These are phyloP conservation scores for Boletus huronensis DNA, from an alignment of 768 basidiomycete genomes.

Conservation along the genomic window DNA sequence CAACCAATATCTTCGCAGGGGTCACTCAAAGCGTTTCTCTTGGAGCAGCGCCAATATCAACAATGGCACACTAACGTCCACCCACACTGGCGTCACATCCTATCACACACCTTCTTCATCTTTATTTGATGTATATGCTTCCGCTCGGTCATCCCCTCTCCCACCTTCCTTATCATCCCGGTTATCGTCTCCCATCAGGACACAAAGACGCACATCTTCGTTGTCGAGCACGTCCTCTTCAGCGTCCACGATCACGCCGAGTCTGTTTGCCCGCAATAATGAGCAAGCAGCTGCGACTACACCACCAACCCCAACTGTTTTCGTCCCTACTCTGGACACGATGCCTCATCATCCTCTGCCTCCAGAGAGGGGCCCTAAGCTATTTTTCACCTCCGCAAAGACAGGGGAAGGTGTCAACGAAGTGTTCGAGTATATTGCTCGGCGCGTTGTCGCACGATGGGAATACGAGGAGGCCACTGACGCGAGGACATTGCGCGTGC, in stretches of 20 bases:
- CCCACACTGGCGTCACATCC: conserved; percentile 54
- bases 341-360: conserved; percentile 13
- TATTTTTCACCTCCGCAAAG: conserved; percentile 78
- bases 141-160: conserved; percentile 59
- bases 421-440: conserved; percentile 75
- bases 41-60: conserved; percentile 40
- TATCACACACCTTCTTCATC: conserved; percentile 82
- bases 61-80: conserved; percentile 53
- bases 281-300: conserved; percentile 19
- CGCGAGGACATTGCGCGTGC: conserved; percentile 39
- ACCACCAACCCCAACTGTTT: conserved; percentile 16
- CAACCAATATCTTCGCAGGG: conserved; percentile 22
- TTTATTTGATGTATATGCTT: conserved; percentile 58
- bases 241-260: conserved; percentile 57
- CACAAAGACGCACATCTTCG: conserved; percentile 39
- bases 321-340: conserved; percentile 9
- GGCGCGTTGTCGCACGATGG: conserved; percentile 57
- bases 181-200: conserved; percentile 27
- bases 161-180: conserved; percentile 31
- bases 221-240: conserved; percentile 35
- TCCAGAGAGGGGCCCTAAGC: conserved; percentile 53
- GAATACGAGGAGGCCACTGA: conserved; percentile 64
- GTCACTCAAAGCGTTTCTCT: conserved; percentile 43
- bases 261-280: conserved; percentile 42
- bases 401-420: conserved; percentile 68